Conservation (phyloP, 1,284 basidiomycete species). For the Macrocystidia cucumis region DNA sequence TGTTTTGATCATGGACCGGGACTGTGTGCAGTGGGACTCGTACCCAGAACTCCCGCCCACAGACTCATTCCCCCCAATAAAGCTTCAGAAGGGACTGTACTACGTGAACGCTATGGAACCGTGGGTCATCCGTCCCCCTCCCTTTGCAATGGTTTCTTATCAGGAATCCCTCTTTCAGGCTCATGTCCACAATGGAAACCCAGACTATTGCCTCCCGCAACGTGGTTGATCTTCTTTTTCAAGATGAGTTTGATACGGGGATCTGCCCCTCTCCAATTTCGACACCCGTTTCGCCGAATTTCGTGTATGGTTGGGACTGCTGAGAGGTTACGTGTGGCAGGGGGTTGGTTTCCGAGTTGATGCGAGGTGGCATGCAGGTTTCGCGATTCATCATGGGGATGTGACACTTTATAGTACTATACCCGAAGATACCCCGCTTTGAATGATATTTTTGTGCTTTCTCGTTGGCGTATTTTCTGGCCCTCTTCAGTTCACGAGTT, state of each 20-base stretch:
- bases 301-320: slow-evolving; percentile 68
- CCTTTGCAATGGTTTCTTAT: too few species aligned
- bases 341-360: too few species aligned
- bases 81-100: slow-evolving; percentile 71
- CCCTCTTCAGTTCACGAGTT: too few species aligned
- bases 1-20: slow-evolving; percentile 5
- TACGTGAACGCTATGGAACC: slow-evolving; percentile 90
- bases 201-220: slow-evolving; percentile 82
- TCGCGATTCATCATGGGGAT: too few species aligned
- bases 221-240: slow-evolving; percentile 68
- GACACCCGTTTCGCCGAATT: too few species aligned
- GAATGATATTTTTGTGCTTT: too few species aligned
- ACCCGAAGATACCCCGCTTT: too few species aligned
- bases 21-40: slow-evolving; percentile 66
- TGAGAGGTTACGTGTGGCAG: too few species aligned
- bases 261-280: slow-evolving; percentile 43
- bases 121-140: too few species aligned
- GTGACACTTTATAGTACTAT: too few species aligned
- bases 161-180: slow-evolving; percentile 29
- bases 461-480: too few species aligned
- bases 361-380: too few species aligned
- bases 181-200: slow-evolving; percentile 89
- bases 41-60: slow-evolving; percentile 71
- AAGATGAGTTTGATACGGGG: slow-evolving; percentile 56
- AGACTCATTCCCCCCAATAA: slow-evolving; percentile 64